phyloP scores from a whole-genome alignment of 2,329 filamentous ascomycete species.

The Chalaropsis ovoidea region DNA sequence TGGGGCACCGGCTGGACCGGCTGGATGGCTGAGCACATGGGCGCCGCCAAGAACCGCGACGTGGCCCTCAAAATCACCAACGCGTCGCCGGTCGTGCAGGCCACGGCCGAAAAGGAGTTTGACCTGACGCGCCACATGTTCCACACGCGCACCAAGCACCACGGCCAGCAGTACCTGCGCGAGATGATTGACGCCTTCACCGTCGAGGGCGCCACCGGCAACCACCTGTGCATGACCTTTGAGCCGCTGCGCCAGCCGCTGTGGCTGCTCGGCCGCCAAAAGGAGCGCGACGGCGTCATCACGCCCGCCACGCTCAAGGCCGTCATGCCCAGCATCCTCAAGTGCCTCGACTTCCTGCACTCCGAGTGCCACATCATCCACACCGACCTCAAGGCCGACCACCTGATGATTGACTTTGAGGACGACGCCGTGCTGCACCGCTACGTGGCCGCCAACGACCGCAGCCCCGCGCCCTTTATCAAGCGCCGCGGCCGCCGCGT shows the following conservation, averaged over 20 bases:
- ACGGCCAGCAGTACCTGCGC: conserved; percentile 30
- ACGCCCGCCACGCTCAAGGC: conserved; percentile 33
- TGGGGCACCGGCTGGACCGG: conserved; percentile 35
- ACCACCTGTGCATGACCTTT: conserved; percentile 35
- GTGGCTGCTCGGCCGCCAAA: conserved; percentile 33
- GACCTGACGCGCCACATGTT: conserved; percentile 28
- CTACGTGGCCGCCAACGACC: conserved; percentile 28
- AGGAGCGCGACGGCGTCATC: conserved; percentile 33
- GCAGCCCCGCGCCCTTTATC: conserved; percentile 28
- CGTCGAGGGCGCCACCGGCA: conserved; percentile 29
- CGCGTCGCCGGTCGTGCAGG: conserved; percentile 27
- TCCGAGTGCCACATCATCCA: conserved; percentile 37
- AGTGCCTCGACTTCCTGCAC: conserved; percentile 37
- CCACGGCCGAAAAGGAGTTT: conserved; percentile 28
- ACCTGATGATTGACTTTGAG: conserved; percentile 27
- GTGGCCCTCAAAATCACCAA: conserved; percentile 31
- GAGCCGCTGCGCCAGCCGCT: conserved; percentile 36
- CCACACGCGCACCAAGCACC: conserved; percentile 27
- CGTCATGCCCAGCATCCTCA: conserved; percentile 32
- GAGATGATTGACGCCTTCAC: conserved; percentile 31
- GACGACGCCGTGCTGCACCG: conserved; percentile 27
- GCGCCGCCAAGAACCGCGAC: conserved; percentile 26
- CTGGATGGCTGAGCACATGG: conserved; percentile 32
- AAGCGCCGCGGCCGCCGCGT: conserved; percentile 28
- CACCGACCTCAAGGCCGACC: conserved; percentile 38